Percentiles rank a stretch among this genome's conserved stretches.
phyloP scores from a whole-genome alignment of 2,329 filamentous ascomycete genomes.

The Clarireedia homoeocarpa region DNA sequence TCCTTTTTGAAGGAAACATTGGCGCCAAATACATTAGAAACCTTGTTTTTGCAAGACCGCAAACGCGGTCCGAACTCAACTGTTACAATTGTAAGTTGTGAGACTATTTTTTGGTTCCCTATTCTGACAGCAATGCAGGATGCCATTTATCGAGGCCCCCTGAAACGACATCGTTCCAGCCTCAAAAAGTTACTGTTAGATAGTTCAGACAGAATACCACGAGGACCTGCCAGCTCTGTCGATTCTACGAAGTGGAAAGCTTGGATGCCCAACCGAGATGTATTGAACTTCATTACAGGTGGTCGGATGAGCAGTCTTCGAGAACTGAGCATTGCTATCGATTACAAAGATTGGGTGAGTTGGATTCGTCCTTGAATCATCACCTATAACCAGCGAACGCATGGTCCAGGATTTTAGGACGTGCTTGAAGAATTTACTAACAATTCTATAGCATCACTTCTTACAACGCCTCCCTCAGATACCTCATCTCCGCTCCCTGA shows the following conservation, averaged over 20 bases:
- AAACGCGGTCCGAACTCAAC: conserved; percentile 41
- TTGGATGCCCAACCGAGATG: conserved; percentile 65
- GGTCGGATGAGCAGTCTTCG: conserved; percentile 64
- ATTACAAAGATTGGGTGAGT: conserved; percentile 73
- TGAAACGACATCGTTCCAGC: conserved; percentile 64
- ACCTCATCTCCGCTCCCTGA: conserved; percentile 61
- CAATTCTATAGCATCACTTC: conserved; percentile 58
- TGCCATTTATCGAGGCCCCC: conserved; percentile 60
- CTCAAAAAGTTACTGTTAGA: conserved; percentile 69
- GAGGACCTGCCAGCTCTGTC: conserved; percentile 28
- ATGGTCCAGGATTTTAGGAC: not conserved
- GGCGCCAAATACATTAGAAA: conserved; percentile 71
- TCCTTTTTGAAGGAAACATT: conserved; percentile 70
- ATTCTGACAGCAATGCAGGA: conserved; percentile 33
- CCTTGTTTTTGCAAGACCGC: conserved; percentile 66
- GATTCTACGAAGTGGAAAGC: conserved; percentile 49
- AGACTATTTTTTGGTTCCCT: not conserved
- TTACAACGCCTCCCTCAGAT: conserved; percentile 66
- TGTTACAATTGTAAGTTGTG: conserved; percentile 45
- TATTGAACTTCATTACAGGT: conserved; percentile 66
- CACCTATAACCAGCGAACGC: not conserved
- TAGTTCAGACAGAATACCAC: conserved; percentile 48
- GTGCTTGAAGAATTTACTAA: not conserved
- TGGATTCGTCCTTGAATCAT: too few relatives aligned
- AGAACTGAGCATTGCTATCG: conserved; percentile 64